Conservation (phyloP, 306 rosid species). For the Sphenostylis stenocarpa region DNA sequence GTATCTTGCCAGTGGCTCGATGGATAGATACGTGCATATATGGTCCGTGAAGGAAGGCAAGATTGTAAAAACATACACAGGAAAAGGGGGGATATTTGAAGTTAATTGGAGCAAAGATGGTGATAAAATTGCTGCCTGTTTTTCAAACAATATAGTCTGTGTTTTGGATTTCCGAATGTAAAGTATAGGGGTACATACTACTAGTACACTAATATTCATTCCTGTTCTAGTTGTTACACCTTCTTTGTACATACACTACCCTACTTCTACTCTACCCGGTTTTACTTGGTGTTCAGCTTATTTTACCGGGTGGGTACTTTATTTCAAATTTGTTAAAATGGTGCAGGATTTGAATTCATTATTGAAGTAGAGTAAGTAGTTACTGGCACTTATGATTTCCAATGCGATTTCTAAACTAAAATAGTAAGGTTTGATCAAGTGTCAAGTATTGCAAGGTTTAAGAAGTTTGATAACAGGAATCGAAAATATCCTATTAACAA, state of each 20-base stretch:
- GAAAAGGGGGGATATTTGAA: slow-evolving; percentile 95
- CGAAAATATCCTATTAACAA: not conserved
- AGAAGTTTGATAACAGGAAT: not conserved
- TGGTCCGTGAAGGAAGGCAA: slow-evolving; percentile 94
- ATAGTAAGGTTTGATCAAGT: not conserved
- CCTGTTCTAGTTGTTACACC: not conserved
- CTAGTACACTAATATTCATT: not conserved
- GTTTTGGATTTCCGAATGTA: slow-evolving; percentile 65
- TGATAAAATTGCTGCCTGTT: slow-evolving; percentile 89
- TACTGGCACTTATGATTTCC: not conserved
- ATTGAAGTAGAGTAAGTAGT: not conserved
- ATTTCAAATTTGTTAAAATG: not conserved
- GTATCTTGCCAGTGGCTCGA: slow-evolving; percentile 91
- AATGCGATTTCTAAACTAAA: not conserved
- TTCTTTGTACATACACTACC: not conserved
- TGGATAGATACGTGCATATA: slow-evolving; percentile 77
- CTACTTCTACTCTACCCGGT: not conserved
- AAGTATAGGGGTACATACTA: not conserved
- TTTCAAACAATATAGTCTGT: slow-evolving; percentile 86
- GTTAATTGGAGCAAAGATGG: slow-evolving; percentile 96
- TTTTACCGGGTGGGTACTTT: not conserved
- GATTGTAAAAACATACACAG: slow-evolving; percentile 77
- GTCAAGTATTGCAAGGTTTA: not conserved
- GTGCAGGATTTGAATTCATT: not conserved
- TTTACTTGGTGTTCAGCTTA: not conserved